Evolutionary conservation across 305 asterid species (phyloP), one percentile per base, ranked within the genome.

Genomic region (Fraxinus ornus): DNA sequence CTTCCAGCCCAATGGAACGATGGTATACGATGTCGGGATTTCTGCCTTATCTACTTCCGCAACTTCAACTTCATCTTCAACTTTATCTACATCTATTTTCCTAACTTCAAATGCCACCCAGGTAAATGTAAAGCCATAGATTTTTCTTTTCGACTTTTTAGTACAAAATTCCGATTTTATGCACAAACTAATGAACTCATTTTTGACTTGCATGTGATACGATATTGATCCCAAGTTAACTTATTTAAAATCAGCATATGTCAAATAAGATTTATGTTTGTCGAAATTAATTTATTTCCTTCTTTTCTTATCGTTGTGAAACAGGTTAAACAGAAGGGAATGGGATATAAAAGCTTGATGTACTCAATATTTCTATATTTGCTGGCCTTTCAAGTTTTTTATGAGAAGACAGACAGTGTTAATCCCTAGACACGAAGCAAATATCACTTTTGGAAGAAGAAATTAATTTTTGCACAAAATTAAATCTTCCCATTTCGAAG

Each of bases 21-120:
- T 93, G 98, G 97, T 90, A 7, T 95, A 95, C 82, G 93, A 88
- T 88, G 93, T 92, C 70, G 97, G 95, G 8, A 88, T 89, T 6
- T 80, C 92, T 0, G 83, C 91, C 13, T 49, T 84, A 21, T 78
- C 94, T 0, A 83, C 86, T 4, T 41, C 49, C 49, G 9, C 49
- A 8, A 35, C 92, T 32, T 52, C 97, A 0, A 81, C 89, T 4
- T 41, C 86, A 37, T 22, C 86, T 0, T 76, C 93, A 4, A 70
- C 95, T 70, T 85, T 92, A 6, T 55, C 93, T 0, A 78, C 92
- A 9, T 86, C 92, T 0, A 80, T 89, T 72, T 91, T 90, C 35
- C 83, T 91, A 4, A 84, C 94, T 36, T 94, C 98, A 52, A 19
- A 89, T 9, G 92, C 97, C 68, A 24, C 86, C 36, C 70, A 90